These are phyloP conservation scores for Boletus pseudo-olivaceus DNA, from an alignment of 768 basidiomycete species.

Conservation along the genomic window DNA sequence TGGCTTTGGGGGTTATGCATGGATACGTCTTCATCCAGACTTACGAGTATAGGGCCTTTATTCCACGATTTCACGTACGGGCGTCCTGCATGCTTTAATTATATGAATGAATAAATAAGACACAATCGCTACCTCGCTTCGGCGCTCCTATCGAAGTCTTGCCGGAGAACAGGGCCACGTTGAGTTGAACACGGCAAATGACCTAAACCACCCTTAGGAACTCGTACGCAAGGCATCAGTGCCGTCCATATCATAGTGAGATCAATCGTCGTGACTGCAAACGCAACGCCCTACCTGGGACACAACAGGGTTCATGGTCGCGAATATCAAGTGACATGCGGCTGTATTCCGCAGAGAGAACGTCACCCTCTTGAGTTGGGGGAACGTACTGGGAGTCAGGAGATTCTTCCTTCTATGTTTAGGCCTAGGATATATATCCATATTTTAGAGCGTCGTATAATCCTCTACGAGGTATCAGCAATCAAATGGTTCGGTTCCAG, in stretches of 20 bases:
- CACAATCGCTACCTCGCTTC: slow-evolving; percentile 1
- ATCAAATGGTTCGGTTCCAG: slow-evolving; percentile 33
- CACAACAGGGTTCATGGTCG: not conserved
- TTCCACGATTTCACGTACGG: slow-evolving; percentile 6
- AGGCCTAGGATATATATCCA: not conserved
- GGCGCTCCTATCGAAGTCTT: not conserved
- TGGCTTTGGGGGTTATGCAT: slow-evolving; percentile 34
- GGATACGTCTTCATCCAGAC: slow-evolving; percentile 33
- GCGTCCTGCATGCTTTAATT: slow-evolving; percentile 11
- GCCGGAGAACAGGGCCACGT: not conserved
- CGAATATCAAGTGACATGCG: not conserved
- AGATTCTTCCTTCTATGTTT: not conserved
- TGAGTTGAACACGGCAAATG: slow-evolving; percentile 1
- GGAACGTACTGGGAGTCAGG: not conserved
- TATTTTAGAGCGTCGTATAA: not conserved
- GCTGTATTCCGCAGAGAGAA: not conserved
- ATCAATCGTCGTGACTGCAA: not conserved
- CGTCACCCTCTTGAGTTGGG: not conserved
- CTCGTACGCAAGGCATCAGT: not conserved
- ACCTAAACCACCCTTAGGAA: slow-evolving; percentile 7
- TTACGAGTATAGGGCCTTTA: slow-evolving; percentile 12
- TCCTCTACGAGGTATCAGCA: slow-evolving; percentile 16
- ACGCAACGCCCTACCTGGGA: not conserved
- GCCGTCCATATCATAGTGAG: not conserved
- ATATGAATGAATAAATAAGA: slow-evolving; percentile 15